Evolutionary conservation across 1,284 basidiomycete species (phyloP).

Genomic region (Singerocomus inundabilis): DNA sequence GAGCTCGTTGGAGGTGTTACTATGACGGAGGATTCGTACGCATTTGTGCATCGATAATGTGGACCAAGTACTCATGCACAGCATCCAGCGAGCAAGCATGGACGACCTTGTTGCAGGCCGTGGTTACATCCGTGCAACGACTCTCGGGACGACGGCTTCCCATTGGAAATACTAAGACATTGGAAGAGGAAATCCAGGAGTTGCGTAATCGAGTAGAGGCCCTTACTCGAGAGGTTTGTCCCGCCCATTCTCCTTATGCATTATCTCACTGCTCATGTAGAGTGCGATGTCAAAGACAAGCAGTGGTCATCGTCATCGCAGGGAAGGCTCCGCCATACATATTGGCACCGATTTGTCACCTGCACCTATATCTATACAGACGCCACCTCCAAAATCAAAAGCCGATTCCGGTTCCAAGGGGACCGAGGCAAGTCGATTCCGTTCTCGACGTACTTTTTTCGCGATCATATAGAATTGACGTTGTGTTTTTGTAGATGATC

Average conservation of each 20-base stretch:
- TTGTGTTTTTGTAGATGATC: conserved; percentile 47
- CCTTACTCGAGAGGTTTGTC: conserved; percentile 21
- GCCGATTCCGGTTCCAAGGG: conserved; percentile 42
- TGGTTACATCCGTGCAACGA: conserved; percentile 22
- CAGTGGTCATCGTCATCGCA: conserved; percentile 56
- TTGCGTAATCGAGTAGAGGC: conserved; percentile 14
- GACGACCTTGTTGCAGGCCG: conserved; percentile 13
- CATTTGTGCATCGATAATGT: background rate
- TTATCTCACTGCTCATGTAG: conserved; percentile 25
- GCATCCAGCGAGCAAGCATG: conserved; percentile 21
- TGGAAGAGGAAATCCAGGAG: conserved; percentile 14
- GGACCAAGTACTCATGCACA: background rate
- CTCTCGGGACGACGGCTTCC: conserved; percentile 20
- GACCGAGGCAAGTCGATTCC: conserved; percentile 44
- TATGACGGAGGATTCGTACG: conserved; percentile 61
- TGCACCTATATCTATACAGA: background rate
- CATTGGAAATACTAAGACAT: conserved; percentile 11
- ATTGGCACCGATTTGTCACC: conserved; percentile 7
- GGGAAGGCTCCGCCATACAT: conserved; percentile 20
- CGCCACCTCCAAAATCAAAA: conserved; percentile 44
- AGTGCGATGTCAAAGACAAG: conserved; percentile 47
- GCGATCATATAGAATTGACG: background rate
- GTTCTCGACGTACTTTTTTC: background rate
- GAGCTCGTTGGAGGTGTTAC: conserved; percentile 68
- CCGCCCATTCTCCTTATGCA: background rate